phyloP scores from a whole-genome alignment of 371 early-diverging fungal genomes.

The Zopfochytrium polystomum region DNA sequence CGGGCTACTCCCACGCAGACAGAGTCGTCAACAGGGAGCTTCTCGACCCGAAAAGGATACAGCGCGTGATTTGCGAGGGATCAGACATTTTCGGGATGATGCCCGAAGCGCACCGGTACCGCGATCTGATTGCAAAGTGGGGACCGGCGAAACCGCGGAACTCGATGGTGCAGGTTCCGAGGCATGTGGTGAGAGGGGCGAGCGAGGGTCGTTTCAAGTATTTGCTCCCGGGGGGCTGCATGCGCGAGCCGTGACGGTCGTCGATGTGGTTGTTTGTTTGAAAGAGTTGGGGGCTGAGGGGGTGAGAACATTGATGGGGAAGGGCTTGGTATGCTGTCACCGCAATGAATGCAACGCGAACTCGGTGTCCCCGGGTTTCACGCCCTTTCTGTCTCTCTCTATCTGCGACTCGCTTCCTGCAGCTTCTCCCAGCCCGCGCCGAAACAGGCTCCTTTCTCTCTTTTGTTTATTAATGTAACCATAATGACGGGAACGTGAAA shows the following conservation, averaged over 20 bases:
- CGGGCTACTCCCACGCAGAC: slow-evolving; percentile 47
- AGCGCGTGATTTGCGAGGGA: slow-evolving; percentile 41
- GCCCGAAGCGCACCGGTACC: slow-evolving; percentile 52
- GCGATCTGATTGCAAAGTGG: slow-evolving; percentile 44
- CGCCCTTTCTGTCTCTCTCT: too few species aligned
- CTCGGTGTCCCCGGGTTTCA: too few species aligned
- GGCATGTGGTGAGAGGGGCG: slow-evolving; percentile 2
- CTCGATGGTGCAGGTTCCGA: slow-evolving; percentile 4
- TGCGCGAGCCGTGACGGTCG: slow-evolving; percentile 20
- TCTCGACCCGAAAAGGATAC: slow-evolving; percentile 29
- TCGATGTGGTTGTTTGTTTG: too few species aligned
- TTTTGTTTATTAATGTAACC: too few species aligned
- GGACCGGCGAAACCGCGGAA: slow-evolving; percentile 35
- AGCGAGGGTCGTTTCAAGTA: slow-evolving; percentile 33
- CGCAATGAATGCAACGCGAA: too few species aligned
- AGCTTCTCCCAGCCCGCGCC: too few species aligned
- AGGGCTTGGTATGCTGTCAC: too few species aligned
- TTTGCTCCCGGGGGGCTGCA: slow-evolving; percentile 54
- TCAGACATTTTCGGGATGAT: slow-evolving; percentile 52
- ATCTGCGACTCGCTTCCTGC: too few species aligned
- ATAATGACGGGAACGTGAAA: too few species aligned
- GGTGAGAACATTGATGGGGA: too few species aligned
- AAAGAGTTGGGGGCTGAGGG: too few species aligned
- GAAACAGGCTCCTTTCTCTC: too few species aligned
- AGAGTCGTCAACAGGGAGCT: slow-evolving; percentile 18